These are phyloP conservation scores for Lactifluus hygrophoroides DNA, from an alignment of 768 basidiomycete species.

Conservation along the genomic window DNA sequence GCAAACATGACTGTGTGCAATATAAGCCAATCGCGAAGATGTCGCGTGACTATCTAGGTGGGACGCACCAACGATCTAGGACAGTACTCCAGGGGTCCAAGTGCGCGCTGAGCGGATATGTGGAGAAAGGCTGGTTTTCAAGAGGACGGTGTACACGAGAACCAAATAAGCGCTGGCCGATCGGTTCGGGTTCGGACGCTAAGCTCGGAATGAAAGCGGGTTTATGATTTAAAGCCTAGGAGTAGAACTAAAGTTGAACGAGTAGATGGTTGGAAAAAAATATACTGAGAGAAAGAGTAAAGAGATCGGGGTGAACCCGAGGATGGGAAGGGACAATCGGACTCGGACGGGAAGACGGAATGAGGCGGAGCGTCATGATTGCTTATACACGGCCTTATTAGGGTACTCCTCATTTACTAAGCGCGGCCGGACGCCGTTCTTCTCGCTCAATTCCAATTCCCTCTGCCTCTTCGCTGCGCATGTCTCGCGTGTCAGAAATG, in stretches of 20 bases:
- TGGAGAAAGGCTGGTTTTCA: background rate
- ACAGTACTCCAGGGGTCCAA: background rate
- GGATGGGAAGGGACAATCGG: background rate
- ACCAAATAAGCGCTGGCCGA: background rate
- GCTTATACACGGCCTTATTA: no score
- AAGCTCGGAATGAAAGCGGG: background rate
- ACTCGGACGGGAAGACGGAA: background rate
- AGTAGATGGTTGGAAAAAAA: background rate
- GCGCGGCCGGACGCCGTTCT: no score
- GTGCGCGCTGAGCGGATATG: background rate
- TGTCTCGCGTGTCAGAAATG: no score
- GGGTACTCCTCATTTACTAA: no score
- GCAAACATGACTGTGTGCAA: slow-evolving; percentile 12
- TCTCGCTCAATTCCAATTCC: no score
- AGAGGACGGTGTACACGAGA: background rate
- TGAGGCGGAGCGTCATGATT: no score
- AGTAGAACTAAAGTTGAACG: background rate
- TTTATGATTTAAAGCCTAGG: background rate
- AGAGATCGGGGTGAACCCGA: background rate
- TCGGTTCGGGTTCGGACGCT: background rate
- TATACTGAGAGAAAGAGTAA: background rate
- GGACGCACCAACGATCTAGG: background rate
- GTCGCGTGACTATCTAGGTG: background rate
- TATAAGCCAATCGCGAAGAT: background rate
- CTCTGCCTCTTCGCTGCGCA: no score